A percentile compares a stretch with the other conserved stretches of the same genome.
Evolutionary conservation across 371 early-diverging fungal genomes (phyloP).

Genomic region (Choanephora cucurbitarum): DNA sequence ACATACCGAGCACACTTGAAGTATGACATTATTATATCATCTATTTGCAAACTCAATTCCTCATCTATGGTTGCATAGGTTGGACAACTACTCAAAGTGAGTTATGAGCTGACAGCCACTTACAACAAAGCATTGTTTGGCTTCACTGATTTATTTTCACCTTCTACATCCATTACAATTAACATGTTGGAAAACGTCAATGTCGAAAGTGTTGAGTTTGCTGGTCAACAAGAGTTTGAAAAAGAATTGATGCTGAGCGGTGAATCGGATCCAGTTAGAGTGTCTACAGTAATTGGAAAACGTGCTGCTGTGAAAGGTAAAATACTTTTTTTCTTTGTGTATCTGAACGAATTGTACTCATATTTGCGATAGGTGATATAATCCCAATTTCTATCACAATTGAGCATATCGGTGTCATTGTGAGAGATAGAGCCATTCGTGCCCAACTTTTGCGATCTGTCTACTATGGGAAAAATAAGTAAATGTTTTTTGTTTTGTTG

Average conservation of each 20-base stretch:
- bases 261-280: slow-evolving; percentile 24
- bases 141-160: slow-evolving; percentile 21
- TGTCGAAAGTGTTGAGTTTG: slow-evolving; percentile 31
- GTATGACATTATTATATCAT: slow-evolving; percentile 31
- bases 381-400: slow-evolving; percentile 38
- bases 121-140: slow-evolving; percentile 26
- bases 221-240: slow-evolving; percentile 22
- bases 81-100: slow-evolving; percentile 27
- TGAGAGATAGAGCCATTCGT: slow-evolving; percentile 25
- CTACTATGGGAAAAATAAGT: slow-evolving; percentile 26
- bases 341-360: too few relatives aligned
- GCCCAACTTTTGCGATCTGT: slow-evolving; percentile 27
- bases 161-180: slow-evolving; percentile 23
- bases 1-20: slow-evolving; percentile 44
- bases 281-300: slow-evolving; percentile 32
- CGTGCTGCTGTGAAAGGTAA: slow-evolving; percentile 49
- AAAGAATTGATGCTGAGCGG: slow-evolving; percentile 18
- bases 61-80: too few relatives aligned
- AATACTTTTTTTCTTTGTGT: not conserved
- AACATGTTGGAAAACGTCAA: slow-evolving; percentile 45
- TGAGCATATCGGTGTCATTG: slow-evolving; percentile 33
- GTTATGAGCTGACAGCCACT: slow-evolving; percentile 32
- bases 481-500: not conserved
- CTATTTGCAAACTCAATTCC: too few relatives aligned
- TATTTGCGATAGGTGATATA: slow-evolving; percentile 37